Conservation (phyloP, 1,284 basidiomycete species). For the Ceratorhiza oryzae-sativae region DNA sequence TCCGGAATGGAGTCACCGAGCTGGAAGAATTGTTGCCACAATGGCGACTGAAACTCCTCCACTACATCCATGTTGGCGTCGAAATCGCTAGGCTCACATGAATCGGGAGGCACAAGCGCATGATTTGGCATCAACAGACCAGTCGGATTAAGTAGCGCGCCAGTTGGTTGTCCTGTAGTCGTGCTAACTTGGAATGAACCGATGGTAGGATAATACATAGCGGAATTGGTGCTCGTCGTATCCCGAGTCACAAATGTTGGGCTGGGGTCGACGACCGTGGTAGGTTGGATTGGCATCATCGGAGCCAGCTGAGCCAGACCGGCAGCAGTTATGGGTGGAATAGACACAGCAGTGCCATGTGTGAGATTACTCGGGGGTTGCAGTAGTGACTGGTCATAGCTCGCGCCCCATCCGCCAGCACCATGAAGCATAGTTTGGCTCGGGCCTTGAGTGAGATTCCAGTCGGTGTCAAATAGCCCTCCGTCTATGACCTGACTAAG, state of each 20-base stretch:
- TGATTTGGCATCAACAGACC: background rate
- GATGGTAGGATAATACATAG: background rate
- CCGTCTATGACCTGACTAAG: background rate
- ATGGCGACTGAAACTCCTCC: too few species aligned
- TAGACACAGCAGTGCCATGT: background rate
- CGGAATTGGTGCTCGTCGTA: background rate
- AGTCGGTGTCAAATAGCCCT: background rate
- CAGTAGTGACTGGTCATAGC: background rate
- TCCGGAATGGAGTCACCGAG: background rate
- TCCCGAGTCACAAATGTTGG: background rate
- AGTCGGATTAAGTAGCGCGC: background rate
- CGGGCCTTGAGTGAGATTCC: background rate
- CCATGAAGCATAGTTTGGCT: background rate
- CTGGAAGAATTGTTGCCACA: background rate
- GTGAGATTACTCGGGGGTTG: background rate
- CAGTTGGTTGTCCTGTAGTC: background rate
- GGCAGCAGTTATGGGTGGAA: too few species aligned
- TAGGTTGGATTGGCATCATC: background rate
- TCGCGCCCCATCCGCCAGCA: background rate
- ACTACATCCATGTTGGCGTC: background rate
- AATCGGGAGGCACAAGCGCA: background rate
- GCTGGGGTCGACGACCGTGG: background rate
- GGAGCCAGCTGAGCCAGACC: too few species aligned
- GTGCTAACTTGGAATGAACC: background rate
- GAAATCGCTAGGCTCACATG: too few species aligned